A percentile compares a stretch with the other conserved stretches of the same genome.
These are phyloP conservation scores for Backusella mclennaniae DNA, from an alignment of 192 early-diverging fungal species.

Conservation along the genomic window DNA sequence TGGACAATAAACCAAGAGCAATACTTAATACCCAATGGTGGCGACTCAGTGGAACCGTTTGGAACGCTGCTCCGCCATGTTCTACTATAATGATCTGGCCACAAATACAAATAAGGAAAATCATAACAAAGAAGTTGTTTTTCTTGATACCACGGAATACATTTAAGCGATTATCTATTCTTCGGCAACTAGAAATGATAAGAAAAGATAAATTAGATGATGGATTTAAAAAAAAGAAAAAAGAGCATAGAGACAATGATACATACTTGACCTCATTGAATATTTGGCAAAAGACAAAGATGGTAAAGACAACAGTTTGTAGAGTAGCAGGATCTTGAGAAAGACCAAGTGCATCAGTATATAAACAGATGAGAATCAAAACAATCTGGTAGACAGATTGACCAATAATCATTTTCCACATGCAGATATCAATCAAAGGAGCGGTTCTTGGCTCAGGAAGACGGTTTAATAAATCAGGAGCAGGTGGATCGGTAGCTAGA, in stretches of 20 bases:
- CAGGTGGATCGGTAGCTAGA: constrained; percentile 93
- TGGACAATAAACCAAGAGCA: constrained; percentile 68
- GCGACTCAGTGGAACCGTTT: constrained; percentile 60
- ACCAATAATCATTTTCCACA: constrained; percentile 96
- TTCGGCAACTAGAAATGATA: constrained; percentile 53
- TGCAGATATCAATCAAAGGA: constrained; percentile 78
- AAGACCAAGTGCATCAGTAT: constrained; percentile 59
- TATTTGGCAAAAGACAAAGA: constrained; percentile 89
- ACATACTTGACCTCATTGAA: constrained; percentile 85
- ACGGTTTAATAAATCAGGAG: constrained; percentile 76
- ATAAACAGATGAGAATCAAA: constrained; percentile 70
- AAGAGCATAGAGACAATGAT: background rate
- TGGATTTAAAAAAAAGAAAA: background rate
- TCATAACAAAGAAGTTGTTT: constrained; percentile 80
- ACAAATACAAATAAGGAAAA: constrained; percentile 71
- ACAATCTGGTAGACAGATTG: constrained; percentile 88
- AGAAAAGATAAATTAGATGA: constrained; percentile 11
- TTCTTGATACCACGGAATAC: constrained; percentile 76
- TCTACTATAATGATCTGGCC: constrained; percentile 89
- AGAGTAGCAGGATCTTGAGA: constrained; percentile 33
- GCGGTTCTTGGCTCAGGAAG: constrained; percentile 78
- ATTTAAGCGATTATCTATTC: constrained; percentile 77
- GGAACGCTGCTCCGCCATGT: constrained; percentile 88
- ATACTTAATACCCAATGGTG: constrained; percentile 83
- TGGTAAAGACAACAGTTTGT: constrained; percentile 86